Percentiles rank a stretch among this genome's conserved stretches.
Evolutionary conservation across 2,329 filamentous ascomycete species (phyloP).

Genomic region (Alternaria brassicicola): DNA sequence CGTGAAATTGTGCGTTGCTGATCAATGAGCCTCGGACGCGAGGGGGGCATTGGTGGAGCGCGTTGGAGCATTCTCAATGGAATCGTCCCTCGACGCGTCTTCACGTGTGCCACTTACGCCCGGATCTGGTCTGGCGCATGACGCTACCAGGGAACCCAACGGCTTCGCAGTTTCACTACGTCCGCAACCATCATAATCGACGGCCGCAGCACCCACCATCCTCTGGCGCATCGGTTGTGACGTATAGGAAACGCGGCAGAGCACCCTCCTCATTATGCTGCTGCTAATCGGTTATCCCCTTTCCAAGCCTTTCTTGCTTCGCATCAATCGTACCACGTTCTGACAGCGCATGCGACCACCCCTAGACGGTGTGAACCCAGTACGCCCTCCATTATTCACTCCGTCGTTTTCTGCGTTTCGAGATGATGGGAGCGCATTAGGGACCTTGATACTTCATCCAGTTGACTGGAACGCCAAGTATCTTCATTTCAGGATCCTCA

Average conservation of each 20-base stretch:
- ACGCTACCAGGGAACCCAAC: conserved; percentile 11
- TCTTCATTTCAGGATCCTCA: background rate
- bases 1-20: conserved; percentile 20
- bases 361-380: background rate
- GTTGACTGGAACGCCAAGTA: background rate
- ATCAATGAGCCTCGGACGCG: conserved; percentile 14
- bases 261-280: background rate
- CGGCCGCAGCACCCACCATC: background rate
- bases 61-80: conserved; percentile 10
- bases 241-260: background rate
- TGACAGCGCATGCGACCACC: background rate
- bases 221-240: background rate
- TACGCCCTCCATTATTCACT: background rate
- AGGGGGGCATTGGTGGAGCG: conserved; percentile 8
- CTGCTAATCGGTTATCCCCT: background rate
- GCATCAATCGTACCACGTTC: background rate
- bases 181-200: background rate
- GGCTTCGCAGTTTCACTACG: conserved; percentile 11
- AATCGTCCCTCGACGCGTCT: conserved; percentile 13
- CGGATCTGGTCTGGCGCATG: background rate
- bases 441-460: background rate
- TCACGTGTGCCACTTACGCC: conserved; percentile 15
- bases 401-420: background rate
- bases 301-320: background rate
- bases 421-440: background rate